These are phyloP conservation scores for Penicillium sp. DNA, from an alignment of 2,329 filamentous ascomycete species.

Conservation along the genomic window DNA sequence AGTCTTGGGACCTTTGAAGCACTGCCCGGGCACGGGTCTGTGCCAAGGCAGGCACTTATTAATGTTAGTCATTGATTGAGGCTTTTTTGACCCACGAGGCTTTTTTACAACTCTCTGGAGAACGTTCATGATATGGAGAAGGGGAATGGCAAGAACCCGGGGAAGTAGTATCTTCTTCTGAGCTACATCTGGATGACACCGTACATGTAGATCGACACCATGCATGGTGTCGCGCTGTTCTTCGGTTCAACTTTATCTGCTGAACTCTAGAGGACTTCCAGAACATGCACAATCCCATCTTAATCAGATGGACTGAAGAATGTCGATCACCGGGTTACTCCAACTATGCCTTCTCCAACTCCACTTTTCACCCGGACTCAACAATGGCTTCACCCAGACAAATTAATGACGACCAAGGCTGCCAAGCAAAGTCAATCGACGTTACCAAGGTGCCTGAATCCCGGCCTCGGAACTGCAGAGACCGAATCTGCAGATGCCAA, in stretches of 20 bases:
- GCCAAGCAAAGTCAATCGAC: conserved; percentile 2
- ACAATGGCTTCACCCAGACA: not conserved
- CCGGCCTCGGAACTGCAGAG: conserved; percentile 1
- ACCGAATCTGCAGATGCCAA: not conserved
- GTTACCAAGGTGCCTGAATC: not conserved
- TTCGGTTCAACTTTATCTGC: not conserved
- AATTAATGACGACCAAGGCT: not conserved
- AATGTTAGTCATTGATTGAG: conserved; percentile 1
- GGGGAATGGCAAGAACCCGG: not conserved
- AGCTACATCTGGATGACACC: too few relatives aligned
- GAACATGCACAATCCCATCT: not conserved
- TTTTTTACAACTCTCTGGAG: not conserved
- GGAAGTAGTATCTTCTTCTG: not conserved
- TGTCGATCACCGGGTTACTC: conserved; percentile 1
- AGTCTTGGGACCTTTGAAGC: not conserved
- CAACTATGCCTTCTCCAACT: not conserved
- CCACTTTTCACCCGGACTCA: not conserved
- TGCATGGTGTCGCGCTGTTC: not conserved
- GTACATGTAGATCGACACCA: not conserved
- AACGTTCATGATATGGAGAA: not conserved
- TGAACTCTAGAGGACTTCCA: not conserved
- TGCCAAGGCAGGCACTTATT: not conserved
- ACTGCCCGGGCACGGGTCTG: not conserved
- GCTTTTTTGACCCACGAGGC: not conserved
- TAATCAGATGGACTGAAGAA: not conserved